These are phyloP conservation scores for Cryptococcus sp. DNA, from an alignment of 1,284 basidiomycete species.

Conservation along the genomic window DNA sequence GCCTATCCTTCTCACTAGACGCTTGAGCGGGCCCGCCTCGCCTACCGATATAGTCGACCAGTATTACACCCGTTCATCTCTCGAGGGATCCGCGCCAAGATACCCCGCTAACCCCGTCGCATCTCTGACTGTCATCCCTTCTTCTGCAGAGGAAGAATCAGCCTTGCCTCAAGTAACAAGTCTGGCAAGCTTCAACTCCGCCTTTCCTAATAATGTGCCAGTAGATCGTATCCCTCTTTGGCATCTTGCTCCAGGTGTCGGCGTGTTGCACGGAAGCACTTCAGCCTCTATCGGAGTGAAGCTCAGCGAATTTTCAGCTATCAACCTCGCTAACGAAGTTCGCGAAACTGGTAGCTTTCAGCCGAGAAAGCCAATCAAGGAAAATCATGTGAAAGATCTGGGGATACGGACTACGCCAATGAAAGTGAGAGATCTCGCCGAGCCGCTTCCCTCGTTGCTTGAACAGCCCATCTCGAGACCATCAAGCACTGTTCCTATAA, in stretches of 20 bases:
- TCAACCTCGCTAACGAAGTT: constrained; percentile 25
- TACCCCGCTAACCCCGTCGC: constrained; percentile 34
- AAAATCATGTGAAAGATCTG: constrained; percentile 3
- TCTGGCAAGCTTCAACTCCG: background rate
- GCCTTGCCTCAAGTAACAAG: background rate
- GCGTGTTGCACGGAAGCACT: constrained; percentile 33
- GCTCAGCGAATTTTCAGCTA: constrained; percentile 38
- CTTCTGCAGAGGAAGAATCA: background rate
- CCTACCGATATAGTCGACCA: constrained; percentile 5
- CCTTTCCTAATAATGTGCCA: background rate
- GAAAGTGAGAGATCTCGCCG: background rate
- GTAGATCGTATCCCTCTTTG: constrained; percentile 38
- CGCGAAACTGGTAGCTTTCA: background rate
- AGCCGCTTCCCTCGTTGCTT: background rate
- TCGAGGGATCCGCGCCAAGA: background rate
- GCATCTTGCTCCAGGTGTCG: constrained; percentile 38
- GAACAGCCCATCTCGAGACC: constrained; percentile 18
- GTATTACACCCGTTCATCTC: constrained; percentile 1
- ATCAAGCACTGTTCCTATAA: constrained; percentile 7
- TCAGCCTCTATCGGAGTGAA: constrained; percentile 35
- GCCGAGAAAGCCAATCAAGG: constrained; percentile 6
- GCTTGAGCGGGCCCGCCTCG: constrained; percentile 8
- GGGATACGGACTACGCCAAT: constrained; percentile 12
- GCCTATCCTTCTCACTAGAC: constrained; percentile 11
- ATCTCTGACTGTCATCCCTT: constrained; percentile 27